phyloP scores from a whole-genome alignment of 1,284 basidiomycete genomes.

The Malassezia japonica region DNA sequence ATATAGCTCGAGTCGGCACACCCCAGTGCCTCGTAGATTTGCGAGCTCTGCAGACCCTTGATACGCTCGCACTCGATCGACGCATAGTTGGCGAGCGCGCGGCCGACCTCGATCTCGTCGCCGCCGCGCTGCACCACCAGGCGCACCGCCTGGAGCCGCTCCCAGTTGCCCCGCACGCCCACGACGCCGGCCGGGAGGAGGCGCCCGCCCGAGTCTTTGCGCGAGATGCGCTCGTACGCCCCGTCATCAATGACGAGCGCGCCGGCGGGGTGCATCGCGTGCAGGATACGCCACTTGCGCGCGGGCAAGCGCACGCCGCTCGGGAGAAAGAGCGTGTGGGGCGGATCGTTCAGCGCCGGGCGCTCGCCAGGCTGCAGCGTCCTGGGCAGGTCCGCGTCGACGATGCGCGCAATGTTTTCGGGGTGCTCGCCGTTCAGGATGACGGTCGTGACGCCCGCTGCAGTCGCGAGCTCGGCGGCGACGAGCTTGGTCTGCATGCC shows the following conservation, averaged over 20 bases:
- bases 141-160: conserved; percentile 82
- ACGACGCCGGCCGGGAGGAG: conserved; percentile 82
- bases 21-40: conserved; percentile 69
- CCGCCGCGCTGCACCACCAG: conserved; percentile 57
- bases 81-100: conserved; percentile 91
- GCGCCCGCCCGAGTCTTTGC: conserved; percentile 75
- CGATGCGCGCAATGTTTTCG: conserved; percentile 67
- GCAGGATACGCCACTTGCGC: conserved; percentile 86
- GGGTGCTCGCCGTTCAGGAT: conserved; percentile 59
- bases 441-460: conserved; percentile 86
- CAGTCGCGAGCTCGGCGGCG: conserved; percentile 91
- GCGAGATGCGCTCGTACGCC: conserved; percentile 72
- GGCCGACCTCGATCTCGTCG: conserved; percentile 63
- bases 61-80: conserved; percentile 79
- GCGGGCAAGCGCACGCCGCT: conserved; percentile 68
- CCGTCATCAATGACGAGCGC: conserved; percentile 79
- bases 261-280: conserved; percentile 80
- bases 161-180: conserved; percentile 77
- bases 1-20: conserved; percentile 95
- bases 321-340: conserved; percentile 80
- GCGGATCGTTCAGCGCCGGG: conserved; percentile 51
- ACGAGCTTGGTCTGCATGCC: conserved; percentile 99
- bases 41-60: conserved; percentile 63
- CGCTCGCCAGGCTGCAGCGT: neutral
- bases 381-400: conserved; percentile 49